phyloP scores from a whole-genome alignment of 2,329 filamentous ascomycete genomes.

The Aphanocladium album region DNA sequence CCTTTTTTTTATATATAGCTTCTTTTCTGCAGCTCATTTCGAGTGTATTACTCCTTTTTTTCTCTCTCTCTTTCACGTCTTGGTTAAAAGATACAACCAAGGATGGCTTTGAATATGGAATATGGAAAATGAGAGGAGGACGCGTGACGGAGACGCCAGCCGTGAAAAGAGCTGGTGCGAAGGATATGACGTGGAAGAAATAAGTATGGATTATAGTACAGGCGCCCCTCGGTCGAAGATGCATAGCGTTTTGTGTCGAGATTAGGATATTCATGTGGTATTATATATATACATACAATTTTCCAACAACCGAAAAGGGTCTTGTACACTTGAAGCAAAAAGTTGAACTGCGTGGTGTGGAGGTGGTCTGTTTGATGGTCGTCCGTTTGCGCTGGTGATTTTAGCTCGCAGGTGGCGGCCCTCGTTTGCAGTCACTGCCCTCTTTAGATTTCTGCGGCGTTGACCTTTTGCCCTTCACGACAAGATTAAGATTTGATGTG shows the following conservation, averaged over 20 bases:
- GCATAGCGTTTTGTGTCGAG: background rate
- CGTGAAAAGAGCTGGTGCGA: background rate
- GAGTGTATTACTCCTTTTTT: background rate
- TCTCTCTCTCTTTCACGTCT: background rate
- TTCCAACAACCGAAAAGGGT: too few species aligned
- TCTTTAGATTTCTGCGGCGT: too few species aligned
- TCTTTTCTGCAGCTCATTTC: conserved; percentile 1
- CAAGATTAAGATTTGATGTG: background rate
- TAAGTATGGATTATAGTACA: background rate
- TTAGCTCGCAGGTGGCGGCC: background rate
- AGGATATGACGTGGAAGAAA: background rate
- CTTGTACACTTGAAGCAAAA: too few species aligned
- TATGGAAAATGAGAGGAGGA: background rate
- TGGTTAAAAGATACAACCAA: background rate
- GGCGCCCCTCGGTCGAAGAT: background rate
- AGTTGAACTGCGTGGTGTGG: background rate
- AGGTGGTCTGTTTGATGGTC: background rate
- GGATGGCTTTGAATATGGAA: background rate
- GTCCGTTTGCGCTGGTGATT: background rate
- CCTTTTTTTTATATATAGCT: conserved; percentile 3
- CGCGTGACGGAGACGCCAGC: background rate
- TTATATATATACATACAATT: background rate
- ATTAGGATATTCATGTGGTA: conserved; percentile 3
- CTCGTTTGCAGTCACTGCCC: background rate
- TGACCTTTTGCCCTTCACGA: background rate